These are phyloP conservation scores for Bertia moriformis DNA, from an alignment of 2,329 filamentous ascomycete genomes.

Conservation along the genomic window DNA sequence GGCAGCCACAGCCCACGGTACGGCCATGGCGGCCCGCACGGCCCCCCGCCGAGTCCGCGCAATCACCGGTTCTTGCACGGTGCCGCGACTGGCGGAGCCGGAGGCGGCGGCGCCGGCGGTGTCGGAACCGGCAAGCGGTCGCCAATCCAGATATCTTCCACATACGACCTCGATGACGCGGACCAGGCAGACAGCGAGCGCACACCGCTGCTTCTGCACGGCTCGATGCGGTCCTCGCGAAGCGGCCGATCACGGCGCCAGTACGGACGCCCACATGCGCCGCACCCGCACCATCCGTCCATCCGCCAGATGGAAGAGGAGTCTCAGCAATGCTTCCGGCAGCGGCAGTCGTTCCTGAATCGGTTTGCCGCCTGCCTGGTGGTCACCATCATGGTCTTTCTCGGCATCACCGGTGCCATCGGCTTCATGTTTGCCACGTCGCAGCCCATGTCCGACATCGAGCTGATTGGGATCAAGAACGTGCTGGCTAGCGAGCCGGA, in stretches of 20 bases:
- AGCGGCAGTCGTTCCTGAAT: slow-evolving; percentile 47
- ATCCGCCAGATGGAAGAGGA: slow-evolving; percentile 62
- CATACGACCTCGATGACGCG: slow-evolving; percentile 70
- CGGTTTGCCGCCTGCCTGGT: slow-evolving; percentile 78
- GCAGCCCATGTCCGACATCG: slow-evolving; percentile 67
- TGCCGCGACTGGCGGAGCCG: no score
- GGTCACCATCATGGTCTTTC: slow-evolving; percentile 64
- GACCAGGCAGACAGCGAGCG: slow-evolving; percentile 73
- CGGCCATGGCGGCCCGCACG: no score
- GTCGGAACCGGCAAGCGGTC: no score
- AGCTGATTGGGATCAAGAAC: slow-evolving; percentile 69
- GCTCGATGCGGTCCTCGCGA: slow-evolving; percentile 44
- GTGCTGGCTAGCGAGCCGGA: slow-evolving; percentile 89
- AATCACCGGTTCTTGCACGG: slow-evolving; percentile 25
- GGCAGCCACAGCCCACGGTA: slow-evolving; percentile 44
- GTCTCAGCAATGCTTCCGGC: slow-evolving; percentile 47
- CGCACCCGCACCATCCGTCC: slow-evolving; percentile 31
- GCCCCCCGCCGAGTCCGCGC: slow-evolving; percentile 61
- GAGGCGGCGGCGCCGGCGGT: no score
- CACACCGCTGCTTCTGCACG: slow-evolving; percentile 61
- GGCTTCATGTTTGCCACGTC: slow-evolving; percentile 86
- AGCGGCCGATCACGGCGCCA: slow-evolving; percentile 38
- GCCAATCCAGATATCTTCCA: slow-evolving; percentile 42
- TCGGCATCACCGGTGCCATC: slow-evolving; percentile 72
- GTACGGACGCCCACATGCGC: slow-evolving; percentile 30